Evolutionary conservation across 2,329 filamentous ascomycete genomes (phyloP), one percentile per base, ranked within the genome.

Genomic region (Phaeosphaeriaceae sp.): DNA sequence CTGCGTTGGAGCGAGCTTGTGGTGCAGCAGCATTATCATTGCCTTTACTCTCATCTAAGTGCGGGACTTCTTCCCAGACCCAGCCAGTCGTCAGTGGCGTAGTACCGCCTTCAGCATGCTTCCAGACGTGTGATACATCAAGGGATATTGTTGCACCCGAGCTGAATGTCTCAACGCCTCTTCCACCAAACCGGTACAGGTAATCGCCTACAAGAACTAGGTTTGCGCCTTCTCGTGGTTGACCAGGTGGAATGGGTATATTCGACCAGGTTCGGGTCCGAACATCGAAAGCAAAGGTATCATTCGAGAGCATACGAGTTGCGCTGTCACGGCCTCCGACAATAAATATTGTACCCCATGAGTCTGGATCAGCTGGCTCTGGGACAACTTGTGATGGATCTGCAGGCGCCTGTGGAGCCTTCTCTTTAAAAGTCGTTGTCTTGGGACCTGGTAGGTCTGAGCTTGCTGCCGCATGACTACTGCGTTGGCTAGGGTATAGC

Each of bases 201-300:
- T 74, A 74, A 26, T 76, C 67, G 2, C 74, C 73, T 0, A 74
- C 72, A 18, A 82, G 71, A 3, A 79, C 74, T 6, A 81, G 67
- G 29, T 73, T 75, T 0, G 74, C 63, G n/a, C 68, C 70, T 33
- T 69, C 62, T 18, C 63, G 50, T 5, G 64, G 59, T 3, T 75
- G 68, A 1, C 73, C 72, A 0, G 78, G 73, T 2, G 77, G 74
- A 0, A 73, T 62, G 0, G 82, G 80, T 9, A 84, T 71, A 29
- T 76, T 73, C 1, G 74, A 76, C 82, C 82, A 85, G 0, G 74
- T 77, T 4, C 75, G 71, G 3, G 74, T 72, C 18, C 70, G 68
- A 33, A 81, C 73, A 48, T 82, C 76, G 56, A 82, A 83, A 29
- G 78, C 71, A 74, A 82, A 81, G 7, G 76, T 75, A 53, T 84